Percentiles rank a stretch among this genome's conserved stretches.
These are phyloP conservation scores for Syzygium grande DNA, from an alignment of 345 rosid species.

Conservation along the genomic window DNA sequence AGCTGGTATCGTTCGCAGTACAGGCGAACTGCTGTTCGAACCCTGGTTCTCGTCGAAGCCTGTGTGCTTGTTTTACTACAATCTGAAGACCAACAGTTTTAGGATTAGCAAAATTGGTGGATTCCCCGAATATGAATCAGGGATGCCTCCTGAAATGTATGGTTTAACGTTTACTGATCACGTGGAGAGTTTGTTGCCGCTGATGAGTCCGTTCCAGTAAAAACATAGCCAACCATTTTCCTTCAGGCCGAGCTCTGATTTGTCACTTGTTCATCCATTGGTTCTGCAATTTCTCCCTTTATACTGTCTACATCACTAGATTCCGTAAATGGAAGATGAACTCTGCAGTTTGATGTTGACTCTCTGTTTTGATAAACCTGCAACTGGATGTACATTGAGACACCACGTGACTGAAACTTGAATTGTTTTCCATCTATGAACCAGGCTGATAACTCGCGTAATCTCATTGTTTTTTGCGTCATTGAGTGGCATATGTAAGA, in stretches of 20 bases:
- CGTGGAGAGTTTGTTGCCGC: not conserved
- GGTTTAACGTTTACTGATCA: not conserved
- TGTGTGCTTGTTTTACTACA: not conserved
- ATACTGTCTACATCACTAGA: not conserved
- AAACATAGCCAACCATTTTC: not conserved
- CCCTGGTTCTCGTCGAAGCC: not conserved
- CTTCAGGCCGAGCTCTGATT: not conserved
- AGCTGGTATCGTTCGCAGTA: not conserved
- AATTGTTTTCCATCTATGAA: not conserved
- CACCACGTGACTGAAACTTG: not conserved
- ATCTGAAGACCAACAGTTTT: not conserved
- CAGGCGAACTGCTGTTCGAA: not conserved
- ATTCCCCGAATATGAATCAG: not conserved
- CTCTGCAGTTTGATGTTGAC: not conserved
- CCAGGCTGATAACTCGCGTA: not conserved
- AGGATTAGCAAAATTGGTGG: not conserved
- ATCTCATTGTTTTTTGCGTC: not conserved
- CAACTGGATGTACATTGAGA: not conserved
- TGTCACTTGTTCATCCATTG: not conserved
- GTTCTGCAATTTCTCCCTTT: not conserved
- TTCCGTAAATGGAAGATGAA: not conserved
- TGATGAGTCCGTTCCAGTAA: not conserved
- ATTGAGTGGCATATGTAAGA: not conserved
- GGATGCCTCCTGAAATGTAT: not conserved
- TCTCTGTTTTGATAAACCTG: not conserved